Base-by-base conservation (phyloP, 768 basidiomycete species). In the Leccinellum rugosiceps region DNA sequence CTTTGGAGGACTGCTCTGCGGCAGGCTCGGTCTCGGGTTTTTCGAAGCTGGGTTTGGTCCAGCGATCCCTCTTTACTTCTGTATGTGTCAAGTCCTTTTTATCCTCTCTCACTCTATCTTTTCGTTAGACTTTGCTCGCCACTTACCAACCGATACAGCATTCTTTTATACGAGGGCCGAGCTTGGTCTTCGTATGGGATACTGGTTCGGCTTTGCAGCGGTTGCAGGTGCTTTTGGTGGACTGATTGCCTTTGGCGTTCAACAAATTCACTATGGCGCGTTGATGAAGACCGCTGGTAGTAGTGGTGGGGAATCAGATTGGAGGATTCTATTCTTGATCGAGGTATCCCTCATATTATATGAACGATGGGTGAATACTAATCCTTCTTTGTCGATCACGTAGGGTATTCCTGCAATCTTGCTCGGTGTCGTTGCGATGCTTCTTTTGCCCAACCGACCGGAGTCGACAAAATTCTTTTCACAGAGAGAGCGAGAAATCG, bases 181-280 rank as follows among this genome's bases (percentile, higher is more conserved):
- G 66, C 78, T 92, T 63, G 90, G 90, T 28, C 70, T 88, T 49
- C 82, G 90, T 74, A 80, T 87, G 80, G 88, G 87, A 2, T 83
- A 88, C 63, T 91, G 88, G 87, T 92, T 91, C 58, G 87, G 87
- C 9, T 92, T 91, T 66, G 89, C 90, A 5, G 89, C 90, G 3
- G 83, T 90, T 4, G 88, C 91, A 4, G 90, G 90, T 23, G 91
- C 91, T 6, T 92, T 92, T 58, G 89, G 90, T 14, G 90, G 91
- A n/a, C 73, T 92, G 46, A 82, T 93, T 43, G 90, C 91, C 3
- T 92, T 88, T 60, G 91, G 89, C 1, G 76, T 92, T 10, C 87
- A 90, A 61, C 80, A 90, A 65, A 83, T 57, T 85, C 83, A 88
- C 17, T 72, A 48, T 45, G 70, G 70, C 17, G 61, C 65, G 0